A percentile compares a stretch with the other conserved stretches of the same genome.
Conservation (phyloP, 768 basidiomycete genomes). For the Asterophora parasitica region DNA sequence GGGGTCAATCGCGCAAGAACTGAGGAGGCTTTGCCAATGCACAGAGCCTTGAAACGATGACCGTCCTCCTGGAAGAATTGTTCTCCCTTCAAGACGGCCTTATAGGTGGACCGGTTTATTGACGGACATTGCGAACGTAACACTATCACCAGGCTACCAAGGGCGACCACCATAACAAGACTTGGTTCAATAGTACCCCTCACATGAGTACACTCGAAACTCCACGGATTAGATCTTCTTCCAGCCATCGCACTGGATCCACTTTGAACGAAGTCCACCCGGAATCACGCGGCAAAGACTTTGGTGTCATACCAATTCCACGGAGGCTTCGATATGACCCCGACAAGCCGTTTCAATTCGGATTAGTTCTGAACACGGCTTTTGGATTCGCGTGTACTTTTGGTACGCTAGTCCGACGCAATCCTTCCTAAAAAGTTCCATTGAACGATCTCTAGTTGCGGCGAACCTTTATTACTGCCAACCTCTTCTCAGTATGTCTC, state of each 20-base stretch:
- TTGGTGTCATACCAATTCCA: slow-evolving; percentile 66
- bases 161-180: too few relatives aligned
- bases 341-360: slow-evolving; percentile 48
- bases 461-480: slow-evolving; percentile 85
- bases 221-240: neutral
- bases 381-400: slow-evolving; percentile 65
- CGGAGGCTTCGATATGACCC: slow-evolving; percentile 46
- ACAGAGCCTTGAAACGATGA: too few relatives aligned
- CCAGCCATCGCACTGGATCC: neutral
- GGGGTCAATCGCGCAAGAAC: too few relatives aligned
- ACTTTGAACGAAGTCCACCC: neutral
- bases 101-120: too few relatives aligned
- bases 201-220: neutral
- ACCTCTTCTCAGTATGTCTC: slow-evolving; percentile 61
- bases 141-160: too few relatives aligned
- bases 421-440: neutral
- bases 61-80: too few relatives aligned
- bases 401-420: slow-evolving; percentile 21
- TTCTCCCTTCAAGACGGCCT: too few relatives aligned
- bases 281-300: slow-evolving; percentile 30
- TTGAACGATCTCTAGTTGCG: slow-evolving; percentile 34
- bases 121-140: too few relatives aligned
- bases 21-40: too few relatives aligned
- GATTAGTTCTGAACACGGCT: slow-evolving; percentile 43
- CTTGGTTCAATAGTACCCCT: too few relatives aligned